Evolutionary conservation across 2,329 filamentous ascomycete species (phyloP), one percentile per base, ranked within the genome.

Genomic region (Cryphonectria naterciae): DNA sequence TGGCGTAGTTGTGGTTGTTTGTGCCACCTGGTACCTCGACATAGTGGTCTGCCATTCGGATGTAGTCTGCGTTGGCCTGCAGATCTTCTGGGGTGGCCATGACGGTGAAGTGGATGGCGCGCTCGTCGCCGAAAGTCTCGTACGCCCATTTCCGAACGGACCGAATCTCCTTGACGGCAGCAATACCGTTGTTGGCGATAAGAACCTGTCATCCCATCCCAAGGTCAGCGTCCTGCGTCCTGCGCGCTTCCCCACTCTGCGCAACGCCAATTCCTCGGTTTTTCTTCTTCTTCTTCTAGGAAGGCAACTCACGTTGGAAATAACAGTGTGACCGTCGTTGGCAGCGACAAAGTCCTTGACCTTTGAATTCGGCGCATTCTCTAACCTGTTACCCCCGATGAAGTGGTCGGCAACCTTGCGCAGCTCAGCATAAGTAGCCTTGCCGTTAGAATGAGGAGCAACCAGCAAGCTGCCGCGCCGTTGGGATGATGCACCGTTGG

Each of bases 1-100:
- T 99, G 84, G 96, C 96, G 84, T 99, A 99, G 84, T 99, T 99
- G 91, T 99, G 97, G 88, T 99, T 99, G 86, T 99, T 99, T 74
- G 96, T 99, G 80, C 96, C 96, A 79, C 96, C 96, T 46, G 96
- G 96, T 73, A 99, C 95, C 85, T 99, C 96, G 77, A 99, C 96
- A 82, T 99, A 99, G 87, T 98, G 94, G 84, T 99, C 96, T 46
- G 96, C 96, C 96, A 99, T 98, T 81, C 96, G 91, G 81, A 99
- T 99, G 85, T 99, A 99, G 84, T 99, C 96, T 76, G 96, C 96
- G 82, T 99, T 99, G 81, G 96, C 96, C 81, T 92, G 90, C 80
- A 99, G 84, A 91, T 99, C 96, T 85, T 99, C 96, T 65, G 96
- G 96, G 54, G 96, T 99, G 77, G 96, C 96, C 96, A 99, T 99